Conservation (phyloP, 2,329 filamentous ascomycete species). For the Cladosporium sp. region DNA sequence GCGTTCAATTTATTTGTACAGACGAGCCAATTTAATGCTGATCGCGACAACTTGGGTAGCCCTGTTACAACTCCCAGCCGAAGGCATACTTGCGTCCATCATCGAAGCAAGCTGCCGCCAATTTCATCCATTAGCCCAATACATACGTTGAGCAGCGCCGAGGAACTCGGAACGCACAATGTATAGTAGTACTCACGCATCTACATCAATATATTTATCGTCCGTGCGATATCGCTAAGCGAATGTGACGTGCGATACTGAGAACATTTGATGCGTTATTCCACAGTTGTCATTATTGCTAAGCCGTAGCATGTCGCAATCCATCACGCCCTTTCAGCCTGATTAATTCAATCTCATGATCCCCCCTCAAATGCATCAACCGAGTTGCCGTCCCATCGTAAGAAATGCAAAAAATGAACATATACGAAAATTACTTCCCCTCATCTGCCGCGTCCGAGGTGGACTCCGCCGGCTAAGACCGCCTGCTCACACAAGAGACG, state of each 20-base stretch:
- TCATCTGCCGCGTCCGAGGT: background rate
- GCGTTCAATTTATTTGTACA: background rate
- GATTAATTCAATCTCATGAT: background rate
- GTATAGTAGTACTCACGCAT: too few relatives aligned
- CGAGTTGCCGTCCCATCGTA: conserved; percentile 2
- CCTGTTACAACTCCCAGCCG: background rate
- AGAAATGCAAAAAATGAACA: background rate
- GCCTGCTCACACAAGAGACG: conserved; percentile 1
- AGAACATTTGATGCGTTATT: background rate
- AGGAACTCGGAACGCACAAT: too few relatives aligned
- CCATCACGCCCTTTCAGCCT: conserved; percentile 12
- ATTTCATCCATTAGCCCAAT: background rate
- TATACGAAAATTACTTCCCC: background rate
- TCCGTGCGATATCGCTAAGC: background rate
- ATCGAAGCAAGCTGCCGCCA: background rate
- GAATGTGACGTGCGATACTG: background rate
- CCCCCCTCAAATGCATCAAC: background rate
- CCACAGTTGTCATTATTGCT: background rate
- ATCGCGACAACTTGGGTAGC: background rate
- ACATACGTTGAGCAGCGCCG: background rate
- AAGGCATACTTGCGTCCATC: background rate
- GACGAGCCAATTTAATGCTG: background rate
- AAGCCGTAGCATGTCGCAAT: background rate
- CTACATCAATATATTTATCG: background rate
- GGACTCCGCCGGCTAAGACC: conserved; percentile 5